phyloP scores from a whole-genome alignment of 2,329 filamentous ascomycete genomes.

The Fusarium acutatum region DNA sequence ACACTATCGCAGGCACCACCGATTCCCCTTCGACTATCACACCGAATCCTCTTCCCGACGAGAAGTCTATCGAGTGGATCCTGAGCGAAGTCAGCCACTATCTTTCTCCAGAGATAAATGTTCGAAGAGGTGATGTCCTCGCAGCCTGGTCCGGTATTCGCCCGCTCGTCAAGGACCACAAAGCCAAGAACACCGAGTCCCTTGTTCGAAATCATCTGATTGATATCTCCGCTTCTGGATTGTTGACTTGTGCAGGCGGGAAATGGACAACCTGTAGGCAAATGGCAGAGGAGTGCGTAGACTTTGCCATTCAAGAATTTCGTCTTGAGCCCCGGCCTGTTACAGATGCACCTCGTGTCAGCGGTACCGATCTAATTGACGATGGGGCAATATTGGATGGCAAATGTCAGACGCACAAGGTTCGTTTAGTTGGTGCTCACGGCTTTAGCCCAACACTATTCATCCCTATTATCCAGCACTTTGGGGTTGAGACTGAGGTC shows the following conservation, averaged over 20 bases:
- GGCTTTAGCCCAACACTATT: slow-evolving; percentile 90
- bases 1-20: slow-evolving; percentile 89
- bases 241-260: slow-evolving; percentile 86
- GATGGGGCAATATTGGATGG: slow-evolving; percentile 73
- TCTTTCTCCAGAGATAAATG: slow-evolving; percentile 83
- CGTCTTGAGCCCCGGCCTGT: slow-evolving; percentile 66
- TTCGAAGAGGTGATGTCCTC: slow-evolving; percentile 85
- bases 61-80: slow-evolving; percentile 90
- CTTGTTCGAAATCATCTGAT: slow-evolving; percentile 85
- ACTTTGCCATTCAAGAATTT: slow-evolving; percentile 78
- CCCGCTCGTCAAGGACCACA: slow-evolving; percentile 81
- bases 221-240: slow-evolving; percentile 79
- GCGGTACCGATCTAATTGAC: slow-evolving; percentile 73
- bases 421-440: slow-evolving; percentile 83
- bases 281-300: slow-evolving; percentile 91
- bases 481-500: slow-evolving; percentile 89
- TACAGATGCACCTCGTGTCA: slow-evolving; percentile 70
- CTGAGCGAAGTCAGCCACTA: slow-evolving; percentile 84
- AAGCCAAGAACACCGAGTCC: slow-evolving; percentile 83
- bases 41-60: slow-evolving; percentile 83
- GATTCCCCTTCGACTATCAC: slow-evolving; percentile 78
- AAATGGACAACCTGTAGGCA: slow-evolving; percentile 96
- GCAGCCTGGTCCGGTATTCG: slow-evolving; percentile 90
- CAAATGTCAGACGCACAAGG: slow-evolving; percentile 82
- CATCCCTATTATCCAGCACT: slow-evolving; percentile 95